A percentile compares a stretch with the other conserved stretches of the same genome.
phyloP scores from a whole-genome alignment of 2,329 filamentous ascomycete genomes.

The Calonectria leucothoes region DNA sequence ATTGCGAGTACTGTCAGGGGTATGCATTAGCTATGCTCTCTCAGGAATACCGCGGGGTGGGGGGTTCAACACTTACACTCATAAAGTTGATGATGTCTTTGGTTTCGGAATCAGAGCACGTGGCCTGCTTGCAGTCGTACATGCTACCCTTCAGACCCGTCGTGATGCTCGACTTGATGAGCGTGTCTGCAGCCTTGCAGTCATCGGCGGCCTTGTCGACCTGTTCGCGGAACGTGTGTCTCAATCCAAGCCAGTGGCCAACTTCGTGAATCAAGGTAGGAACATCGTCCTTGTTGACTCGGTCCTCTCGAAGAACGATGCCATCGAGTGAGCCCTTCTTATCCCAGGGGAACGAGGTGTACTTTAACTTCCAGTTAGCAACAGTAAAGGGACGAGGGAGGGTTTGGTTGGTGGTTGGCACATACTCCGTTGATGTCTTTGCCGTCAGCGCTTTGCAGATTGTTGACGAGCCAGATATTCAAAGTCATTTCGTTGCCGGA shows the following conservation, averaged over 20 bases:
- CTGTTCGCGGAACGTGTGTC: slow-evolving; percentile 20
- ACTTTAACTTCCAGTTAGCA: neutral
- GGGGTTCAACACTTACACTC: slow-evolving; percentile 33
- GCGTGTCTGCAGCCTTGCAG: slow-evolving; percentile 26
- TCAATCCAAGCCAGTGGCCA: slow-evolving; percentile 21
- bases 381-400: neutral
- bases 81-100: slow-evolving; percentile 36
- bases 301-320: slow-evolving; percentile 13
- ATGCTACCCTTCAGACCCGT: slow-evolving; percentile 23
- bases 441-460: neutral
- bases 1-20: neutral
- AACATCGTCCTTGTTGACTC: neutral
- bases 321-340: slow-evolving; percentile 18
- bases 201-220: slow-evolving; percentile 20
- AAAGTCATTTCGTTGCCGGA: slow-evolving; percentile 17
- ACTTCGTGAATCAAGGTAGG: slow-evolving; percentile 17
- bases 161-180: slow-evolving; percentile 35
- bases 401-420: neutral
- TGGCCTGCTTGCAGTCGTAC: slow-evolving; percentile 29
- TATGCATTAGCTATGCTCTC: too few species aligned
- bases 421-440: slow-evolving; percentile 18
- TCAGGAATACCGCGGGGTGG: too few species aligned
- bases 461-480: slow-evolving; percentile 22
- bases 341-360: slow-evolving; percentile 14
- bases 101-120: slow-evolving; percentile 9